phyloP scores from a whole-genome alignment of 2,329 filamentous ascomycete genomes.

The Fusarium sp. region DNA sequence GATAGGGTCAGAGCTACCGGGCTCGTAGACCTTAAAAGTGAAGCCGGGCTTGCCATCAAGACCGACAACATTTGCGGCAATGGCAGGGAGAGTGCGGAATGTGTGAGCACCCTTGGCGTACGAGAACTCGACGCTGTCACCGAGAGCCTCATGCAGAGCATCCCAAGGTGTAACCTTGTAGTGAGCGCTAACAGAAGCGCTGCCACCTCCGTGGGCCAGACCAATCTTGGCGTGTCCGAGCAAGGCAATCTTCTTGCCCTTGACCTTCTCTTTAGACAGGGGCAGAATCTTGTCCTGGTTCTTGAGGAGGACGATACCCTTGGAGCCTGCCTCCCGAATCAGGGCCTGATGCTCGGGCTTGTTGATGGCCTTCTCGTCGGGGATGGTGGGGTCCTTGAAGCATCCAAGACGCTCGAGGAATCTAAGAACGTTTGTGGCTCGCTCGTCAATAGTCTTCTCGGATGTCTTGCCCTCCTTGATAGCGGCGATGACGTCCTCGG shows the following conservation, averaged over 20 bases:
- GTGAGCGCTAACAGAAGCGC: slow-evolving; percentile 51
- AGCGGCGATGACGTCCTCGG: slow-evolving; percentile 46
- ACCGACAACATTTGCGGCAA: slow-evolving; percentile 45
- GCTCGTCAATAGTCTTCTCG: slow-evolving; percentile 46
- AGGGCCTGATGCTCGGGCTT: slow-evolving; percentile 48
- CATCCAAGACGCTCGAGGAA: slow-evolving; percentile 46
- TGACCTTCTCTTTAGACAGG: slow-evolving; percentile 55
- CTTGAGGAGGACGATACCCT: slow-evolving; percentile 73
- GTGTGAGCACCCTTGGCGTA: slow-evolving; percentile 49
- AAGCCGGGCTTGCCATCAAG: slow-evolving; percentile 50
- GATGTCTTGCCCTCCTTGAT: slow-evolving; percentile 46
- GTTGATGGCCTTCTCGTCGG: slow-evolving; percentile 46
- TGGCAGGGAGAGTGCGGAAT: slow-evolving; percentile 39
- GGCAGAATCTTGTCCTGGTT: slow-evolving; percentile 70
- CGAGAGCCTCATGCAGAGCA: slow-evolving; percentile 45
- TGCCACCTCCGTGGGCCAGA: slow-evolving; percentile 53
- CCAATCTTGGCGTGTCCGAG: slow-evolving; percentile 51
- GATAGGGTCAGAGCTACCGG: slow-evolving; percentile 40
- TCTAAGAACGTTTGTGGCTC: slow-evolving; percentile 46
- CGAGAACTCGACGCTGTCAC: slow-evolving; percentile 42
- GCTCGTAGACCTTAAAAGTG: slow-evolving; percentile 47
- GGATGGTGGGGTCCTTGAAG: slow-evolving; percentile 45
- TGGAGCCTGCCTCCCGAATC: slow-evolving; percentile 50
- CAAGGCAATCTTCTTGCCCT: slow-evolving; percentile 49
- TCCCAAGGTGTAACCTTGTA: slow-evolving; percentile 52